Evolutionary conservation across 2,329 filamentous ascomycete species (phyloP).

Genomic region (Curvularia sp.): DNA sequence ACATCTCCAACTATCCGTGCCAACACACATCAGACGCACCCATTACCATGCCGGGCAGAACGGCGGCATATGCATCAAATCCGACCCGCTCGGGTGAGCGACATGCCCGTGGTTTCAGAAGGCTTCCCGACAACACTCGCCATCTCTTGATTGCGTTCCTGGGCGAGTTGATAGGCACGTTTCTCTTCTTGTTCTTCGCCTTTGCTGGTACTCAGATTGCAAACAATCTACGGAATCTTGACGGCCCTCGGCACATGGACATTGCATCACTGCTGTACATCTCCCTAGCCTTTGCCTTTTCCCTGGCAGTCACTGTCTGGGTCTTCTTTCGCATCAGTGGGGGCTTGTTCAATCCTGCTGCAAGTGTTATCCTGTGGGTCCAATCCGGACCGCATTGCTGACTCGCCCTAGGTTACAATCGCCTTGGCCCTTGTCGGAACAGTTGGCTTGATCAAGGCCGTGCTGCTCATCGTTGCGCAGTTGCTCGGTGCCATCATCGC

Average conservation of each 20-base stretch:
- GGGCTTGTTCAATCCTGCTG: conserved; percentile 52
- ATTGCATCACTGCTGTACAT: conserved; percentile 46
- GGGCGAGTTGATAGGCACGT: conserved; percentile 53
- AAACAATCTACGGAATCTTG: conserved; percentile 45
- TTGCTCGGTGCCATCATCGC: conserved; percentile 56
- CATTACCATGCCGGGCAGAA: conserved; percentile 52
- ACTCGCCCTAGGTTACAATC: conserved; percentile 53
- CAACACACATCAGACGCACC: conserved; percentile 44
- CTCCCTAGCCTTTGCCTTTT: conserved; percentile 48
- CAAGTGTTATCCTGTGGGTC: conserved; percentile 29
- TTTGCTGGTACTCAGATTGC: conserved; percentile 51
- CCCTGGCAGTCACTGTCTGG: conserved; percentile 51
- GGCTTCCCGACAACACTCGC: conserved; percentile 54
- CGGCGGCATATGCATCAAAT: conserved; percentile 42
- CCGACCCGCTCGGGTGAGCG: conserved; percentile 46
- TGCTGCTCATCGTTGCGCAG: conserved; percentile 56
- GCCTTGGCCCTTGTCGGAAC: conserved; percentile 59
- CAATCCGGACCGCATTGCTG: background rate
- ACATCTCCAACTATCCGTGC: conserved; percentile 49
- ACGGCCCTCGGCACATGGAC: conserved; percentile 33
- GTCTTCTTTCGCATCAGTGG: conserved; percentile 52
- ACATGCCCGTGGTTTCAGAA: conserved; percentile 51
- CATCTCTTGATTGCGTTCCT: conserved; percentile 57
- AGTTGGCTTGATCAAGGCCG: conserved; percentile 55
- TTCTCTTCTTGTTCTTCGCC: conserved; percentile 52